phyloP scores from a whole-genome alignment of 2,329 filamentous ascomycete genomes.

The Teratosphaeria gauchensis region DNA sequence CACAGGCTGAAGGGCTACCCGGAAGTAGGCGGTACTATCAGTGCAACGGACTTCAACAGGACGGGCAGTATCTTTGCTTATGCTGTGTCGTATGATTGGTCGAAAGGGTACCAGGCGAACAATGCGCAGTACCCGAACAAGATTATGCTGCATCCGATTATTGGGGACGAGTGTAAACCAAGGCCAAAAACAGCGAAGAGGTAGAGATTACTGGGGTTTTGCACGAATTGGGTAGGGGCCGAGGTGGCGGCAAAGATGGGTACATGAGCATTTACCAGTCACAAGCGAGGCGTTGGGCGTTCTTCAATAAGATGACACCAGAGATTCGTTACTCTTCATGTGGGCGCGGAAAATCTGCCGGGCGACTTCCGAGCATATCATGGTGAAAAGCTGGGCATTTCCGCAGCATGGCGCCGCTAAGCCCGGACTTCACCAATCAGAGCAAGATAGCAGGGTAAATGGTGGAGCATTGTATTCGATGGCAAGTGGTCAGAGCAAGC shows the following conservation, averaged over 20 bases:
- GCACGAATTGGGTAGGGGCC: not conserved
- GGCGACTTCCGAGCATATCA: not conserved
- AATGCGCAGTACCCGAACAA: constrained; percentile 48
- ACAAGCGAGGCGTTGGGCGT: not conserved
- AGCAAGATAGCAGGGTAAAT: no score
- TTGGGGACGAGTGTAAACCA: constrained; percentile 42
- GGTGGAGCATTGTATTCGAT: no score
- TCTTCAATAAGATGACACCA: not conserved
- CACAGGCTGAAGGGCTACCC: constrained; percentile 55
- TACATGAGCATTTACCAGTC: not conserved
- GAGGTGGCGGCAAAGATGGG: not conserved
- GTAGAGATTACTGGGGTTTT: constrained; percentile 15
- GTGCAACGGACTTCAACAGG: constrained; percentile 81
- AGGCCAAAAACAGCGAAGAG: constrained; percentile 39
- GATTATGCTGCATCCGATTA: constrained; percentile 41
- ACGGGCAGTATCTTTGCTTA: constrained; percentile 55
- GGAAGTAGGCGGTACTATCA: constrained; percentile 64
- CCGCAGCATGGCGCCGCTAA: no score
- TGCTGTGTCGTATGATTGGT: constrained; percentile 94
- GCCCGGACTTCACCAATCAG: no score
- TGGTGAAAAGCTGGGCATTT: no score
- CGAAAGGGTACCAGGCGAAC: constrained; percentile 86
- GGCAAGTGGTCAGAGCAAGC: no score
- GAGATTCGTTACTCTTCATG: not conserved
- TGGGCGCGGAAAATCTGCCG: not conserved